These are phyloP conservation scores for Castanea crenata DNA, from an alignment of 306 rosid genomes.

Conservation along the genomic window DNA sequence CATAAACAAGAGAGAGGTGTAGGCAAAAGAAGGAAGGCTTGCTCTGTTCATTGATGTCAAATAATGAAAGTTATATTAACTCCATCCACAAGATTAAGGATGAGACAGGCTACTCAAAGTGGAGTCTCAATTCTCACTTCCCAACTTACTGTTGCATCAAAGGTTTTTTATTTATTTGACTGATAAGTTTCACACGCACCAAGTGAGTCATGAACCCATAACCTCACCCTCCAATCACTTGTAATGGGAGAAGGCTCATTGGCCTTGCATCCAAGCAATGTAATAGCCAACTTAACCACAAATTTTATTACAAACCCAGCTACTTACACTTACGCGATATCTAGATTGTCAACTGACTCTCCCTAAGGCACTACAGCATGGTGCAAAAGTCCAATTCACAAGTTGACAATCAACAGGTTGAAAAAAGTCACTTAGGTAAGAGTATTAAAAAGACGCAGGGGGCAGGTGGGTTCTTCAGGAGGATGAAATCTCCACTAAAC, in stretches of 20 bases:
- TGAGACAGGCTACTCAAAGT: not conserved
- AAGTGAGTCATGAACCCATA: no score
- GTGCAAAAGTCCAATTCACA: not conserved
- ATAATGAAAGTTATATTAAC: not conserved
- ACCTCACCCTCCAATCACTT: no score
- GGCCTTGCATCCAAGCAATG: not conserved
- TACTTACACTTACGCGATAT: not conserved
- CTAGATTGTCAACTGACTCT: not conserved
- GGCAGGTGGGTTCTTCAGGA: no score
- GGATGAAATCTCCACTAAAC: no score
- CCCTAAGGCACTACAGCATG: not conserved
- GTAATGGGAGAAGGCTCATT: no score
- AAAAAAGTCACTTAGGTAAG: no score
- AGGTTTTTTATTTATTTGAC: no score
- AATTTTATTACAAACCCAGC: not conserved
- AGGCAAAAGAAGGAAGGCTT: not conserved
- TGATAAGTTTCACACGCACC: no score
- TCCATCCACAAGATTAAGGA: not conserved
- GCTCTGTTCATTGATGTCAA: not conserved
- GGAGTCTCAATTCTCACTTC: not conserved
- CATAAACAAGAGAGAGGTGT: not conserved
- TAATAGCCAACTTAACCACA: not conserved
- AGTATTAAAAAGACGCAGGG: no score
- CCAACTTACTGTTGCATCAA: not conserved
- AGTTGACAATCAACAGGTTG: not conserved